Conservation (phyloP, 129 eudicot species). For the carrot (Daucus carota) region DNA sequence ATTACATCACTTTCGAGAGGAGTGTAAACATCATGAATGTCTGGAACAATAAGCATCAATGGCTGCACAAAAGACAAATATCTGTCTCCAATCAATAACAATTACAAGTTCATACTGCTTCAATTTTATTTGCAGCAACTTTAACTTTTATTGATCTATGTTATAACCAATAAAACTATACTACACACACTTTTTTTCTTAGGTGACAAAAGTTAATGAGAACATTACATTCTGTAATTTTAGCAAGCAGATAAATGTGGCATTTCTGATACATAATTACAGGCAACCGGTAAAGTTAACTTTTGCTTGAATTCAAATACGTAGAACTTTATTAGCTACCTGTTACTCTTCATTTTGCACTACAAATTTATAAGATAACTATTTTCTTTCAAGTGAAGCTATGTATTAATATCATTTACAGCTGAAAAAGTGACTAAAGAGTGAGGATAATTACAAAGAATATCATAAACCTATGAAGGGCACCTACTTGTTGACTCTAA, state of each 20-base stretch:
- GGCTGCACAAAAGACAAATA: slow-evolving; percentile 52
- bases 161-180: neutral
- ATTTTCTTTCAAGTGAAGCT: neutral
- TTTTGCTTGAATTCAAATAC: neutral
- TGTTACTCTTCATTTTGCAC: neutral
- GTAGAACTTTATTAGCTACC: neutral
- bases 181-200: neutral
- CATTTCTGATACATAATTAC: neutral
- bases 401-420: neutral
- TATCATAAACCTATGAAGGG: neutral
- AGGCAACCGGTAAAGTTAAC: neutral
- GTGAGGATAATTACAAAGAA: neutral
- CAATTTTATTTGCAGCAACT: neutral
- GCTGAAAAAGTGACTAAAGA: neutral
- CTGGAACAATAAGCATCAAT: slow-evolving; percentile 97
- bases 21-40: slow-evolving; percentile 94
- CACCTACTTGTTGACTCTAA: neutral
- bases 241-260: neutral
- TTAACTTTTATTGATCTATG: neutral
- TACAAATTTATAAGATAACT: neutral
- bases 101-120: neutral
- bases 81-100: neutral
- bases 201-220: neutral
- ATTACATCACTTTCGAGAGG: slow-evolving; percentile 88
- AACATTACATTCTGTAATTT: neutral